These are phyloP conservation scores for Massarina eburnea DNA, from an alignment of 2,329 filamentous ascomycete species.

Conservation along the genomic window DNA sequence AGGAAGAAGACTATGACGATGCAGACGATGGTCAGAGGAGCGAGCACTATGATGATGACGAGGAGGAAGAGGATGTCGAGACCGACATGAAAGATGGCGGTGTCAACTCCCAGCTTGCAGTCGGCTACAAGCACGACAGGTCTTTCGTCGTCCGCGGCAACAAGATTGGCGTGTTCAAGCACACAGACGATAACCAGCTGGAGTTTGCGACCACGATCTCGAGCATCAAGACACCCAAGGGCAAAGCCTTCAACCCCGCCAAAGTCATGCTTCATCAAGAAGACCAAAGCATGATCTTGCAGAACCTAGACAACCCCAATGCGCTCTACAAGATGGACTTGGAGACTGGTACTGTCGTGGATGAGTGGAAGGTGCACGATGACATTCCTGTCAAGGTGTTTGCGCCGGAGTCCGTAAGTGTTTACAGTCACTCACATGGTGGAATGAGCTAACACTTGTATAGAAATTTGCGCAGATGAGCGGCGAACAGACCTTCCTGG, in stretches of 20 bases:
- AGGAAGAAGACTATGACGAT: slow-evolving; percentile 63
- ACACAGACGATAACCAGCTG: slow-evolving; percentile 86
- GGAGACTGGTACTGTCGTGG: slow-evolving; percentile 95
- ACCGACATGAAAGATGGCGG: slow-evolving; percentile 73
- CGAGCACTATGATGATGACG: slow-evolving; percentile 73
- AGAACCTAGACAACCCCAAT: slow-evolving; percentile 80
- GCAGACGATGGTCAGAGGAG: slow-evolving; percentile 67
- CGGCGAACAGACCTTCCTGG: slow-evolving; percentile 89
- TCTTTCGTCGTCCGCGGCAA: slow-evolving; percentile 96
- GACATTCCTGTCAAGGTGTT: slow-evolving; percentile 92
- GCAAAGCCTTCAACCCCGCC: slow-evolving; percentile 82
- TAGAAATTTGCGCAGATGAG: slow-evolving; percentile 98
- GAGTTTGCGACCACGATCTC: slow-evolving; percentile 98
- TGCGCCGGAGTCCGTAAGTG: slow-evolving; percentile 76
- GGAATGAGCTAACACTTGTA: slow-evolving; percentile 23
- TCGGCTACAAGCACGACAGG: slow-evolving; percentile 94
- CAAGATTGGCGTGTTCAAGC: slow-evolving; percentile 99
- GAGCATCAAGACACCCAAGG: slow-evolving; percentile 85
- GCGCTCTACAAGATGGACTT: slow-evolving; percentile 96
- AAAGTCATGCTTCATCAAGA: slow-evolving; percentile 96
- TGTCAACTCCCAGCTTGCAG: slow-evolving; percentile 89
- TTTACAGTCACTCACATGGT: neutral
- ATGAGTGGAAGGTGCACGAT: slow-evolving; percentile 98
- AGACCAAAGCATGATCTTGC: slow-evolving; percentile 85
- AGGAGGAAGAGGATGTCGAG: slow-evolving; percentile 76